Conservation (phyloP, 805 yeast genomes). For the Kodamaea kaohsiungensis region DNA sequence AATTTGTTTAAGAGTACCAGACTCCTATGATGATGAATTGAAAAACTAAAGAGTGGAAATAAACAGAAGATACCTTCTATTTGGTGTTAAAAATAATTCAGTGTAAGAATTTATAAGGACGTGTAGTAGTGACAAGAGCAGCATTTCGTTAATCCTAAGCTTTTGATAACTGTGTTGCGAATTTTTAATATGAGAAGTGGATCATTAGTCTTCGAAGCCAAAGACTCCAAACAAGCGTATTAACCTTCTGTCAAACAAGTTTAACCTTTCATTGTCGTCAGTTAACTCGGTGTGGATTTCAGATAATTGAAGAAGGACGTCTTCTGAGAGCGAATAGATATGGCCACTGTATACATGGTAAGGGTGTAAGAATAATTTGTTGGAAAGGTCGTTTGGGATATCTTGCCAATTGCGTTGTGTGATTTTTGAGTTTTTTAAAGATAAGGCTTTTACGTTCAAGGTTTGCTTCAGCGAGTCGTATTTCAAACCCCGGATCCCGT, state of each 20-base stretch:
- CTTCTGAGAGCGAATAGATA: slow-evolving; percentile 11
- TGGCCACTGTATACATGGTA: not conserved
- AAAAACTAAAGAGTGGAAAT: not conserved
- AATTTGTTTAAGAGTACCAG: not conserved
- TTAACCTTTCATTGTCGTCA: not conserved
- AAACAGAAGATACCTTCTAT: not conserved
- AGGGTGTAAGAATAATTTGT: slow-evolving; percentile 11
- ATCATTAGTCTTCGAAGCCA: not conserved
- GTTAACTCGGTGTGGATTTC: not conserved
- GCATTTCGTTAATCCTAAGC: not conserved
- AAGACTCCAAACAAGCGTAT: slow-evolving; percentile 8
- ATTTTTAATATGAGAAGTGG: no score
- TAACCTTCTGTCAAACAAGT: slow-evolving; percentile 5
- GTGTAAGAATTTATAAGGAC: not conserved
- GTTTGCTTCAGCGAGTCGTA: slow-evolving; percentile 1
- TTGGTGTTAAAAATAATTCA: not conserved
- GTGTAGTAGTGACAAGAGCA: not conserved
- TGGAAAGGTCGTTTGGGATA: slow-evolving; percentile 3
- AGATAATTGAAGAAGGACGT: slow-evolving; percentile 1
- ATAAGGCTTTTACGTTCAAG: slow-evolving; percentile 5
- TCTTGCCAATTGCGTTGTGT: not conserved
- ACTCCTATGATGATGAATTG: not conserved
- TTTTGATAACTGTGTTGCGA: not conserved
- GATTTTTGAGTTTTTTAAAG: not conserved
- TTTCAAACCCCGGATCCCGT: not conserved